phyloP scores from a whole-genome alignment of 768 basidiomycete genomes.

The Sarcodon sp. region DNA sequence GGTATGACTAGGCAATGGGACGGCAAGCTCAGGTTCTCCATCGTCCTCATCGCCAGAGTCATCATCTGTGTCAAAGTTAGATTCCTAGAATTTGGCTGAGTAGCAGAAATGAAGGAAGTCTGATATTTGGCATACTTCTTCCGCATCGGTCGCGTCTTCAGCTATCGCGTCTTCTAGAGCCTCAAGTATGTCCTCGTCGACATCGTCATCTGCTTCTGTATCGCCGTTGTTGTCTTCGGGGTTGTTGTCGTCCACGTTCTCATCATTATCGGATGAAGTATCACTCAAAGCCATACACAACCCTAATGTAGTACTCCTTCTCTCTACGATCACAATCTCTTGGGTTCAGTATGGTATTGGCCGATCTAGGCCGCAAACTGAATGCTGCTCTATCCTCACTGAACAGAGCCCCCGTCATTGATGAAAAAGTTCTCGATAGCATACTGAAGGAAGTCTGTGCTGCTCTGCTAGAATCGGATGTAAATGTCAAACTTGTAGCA shows the following conservation, averaged over 20 bases:
- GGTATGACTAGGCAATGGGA: no score
- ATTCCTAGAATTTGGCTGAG: conserved; percentile 1
- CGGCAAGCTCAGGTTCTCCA: conserved; percentile 11
- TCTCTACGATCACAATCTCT: background rate
- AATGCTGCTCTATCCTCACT: conserved; percentile 89
- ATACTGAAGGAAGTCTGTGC: conserved; percentile 92
- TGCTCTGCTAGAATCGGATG: conserved; percentile 91
- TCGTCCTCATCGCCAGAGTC: conserved; percentile 47
- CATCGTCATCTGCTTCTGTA: conserved; percentile 35
- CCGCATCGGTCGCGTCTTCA: conserved; percentile 58
- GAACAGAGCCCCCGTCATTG: conserved; percentile 74
- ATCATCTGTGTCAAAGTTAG: conserved; percentile 31
- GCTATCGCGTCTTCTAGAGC: conserved; percentile 35
- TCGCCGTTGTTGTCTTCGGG: conserved; percentile 41
- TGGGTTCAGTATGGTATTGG: conserved; percentile 69
- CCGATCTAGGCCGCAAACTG: conserved; percentile 88
- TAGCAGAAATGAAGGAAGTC: background rate
- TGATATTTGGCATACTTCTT: conserved; percentile 38
- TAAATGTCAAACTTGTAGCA: conserved; percentile 94
- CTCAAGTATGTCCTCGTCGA: conserved; percentile 50
- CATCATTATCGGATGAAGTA: conserved; percentile 15
- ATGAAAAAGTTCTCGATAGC: conserved; percentile 91
- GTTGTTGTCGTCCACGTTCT: conserved; percentile 50
- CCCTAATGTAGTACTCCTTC: background rate
- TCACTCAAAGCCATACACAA: background rate